Evolutionary conservation across 371 early-diverging fungal species (phyloP).

Genomic region (Nematocida minor): DNA sequence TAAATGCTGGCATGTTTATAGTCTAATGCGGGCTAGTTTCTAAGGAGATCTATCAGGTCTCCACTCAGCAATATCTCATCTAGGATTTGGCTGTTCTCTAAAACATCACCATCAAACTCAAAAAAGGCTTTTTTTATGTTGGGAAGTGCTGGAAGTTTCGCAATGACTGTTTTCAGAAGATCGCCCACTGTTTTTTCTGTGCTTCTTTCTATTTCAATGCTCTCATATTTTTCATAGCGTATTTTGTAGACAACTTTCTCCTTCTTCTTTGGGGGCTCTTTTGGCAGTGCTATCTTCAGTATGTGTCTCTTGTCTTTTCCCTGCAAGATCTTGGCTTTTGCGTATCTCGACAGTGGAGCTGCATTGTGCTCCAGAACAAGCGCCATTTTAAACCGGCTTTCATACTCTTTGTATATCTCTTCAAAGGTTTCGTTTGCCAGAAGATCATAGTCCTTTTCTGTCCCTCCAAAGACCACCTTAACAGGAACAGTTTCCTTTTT

Average conservation of each 20-base stretch:
- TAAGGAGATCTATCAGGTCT: slow-evolving; percentile 23
- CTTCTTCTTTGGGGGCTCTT: not conserved
- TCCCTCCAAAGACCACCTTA: slow-evolving; percentile 20
- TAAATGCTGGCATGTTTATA: too few species aligned
- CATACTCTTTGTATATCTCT: slow-evolving; percentile 11
- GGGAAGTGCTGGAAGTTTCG: not conserved
- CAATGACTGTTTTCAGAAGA: not conserved
- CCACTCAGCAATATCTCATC: not conserved
- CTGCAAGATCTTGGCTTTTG: not conserved
- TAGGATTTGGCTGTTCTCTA: not conserved
- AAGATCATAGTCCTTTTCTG: not conserved
- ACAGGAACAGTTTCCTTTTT: not conserved
- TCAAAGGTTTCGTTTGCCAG: not conserved
- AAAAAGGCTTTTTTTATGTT: not conserved
- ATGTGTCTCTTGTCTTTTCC: not conserved
- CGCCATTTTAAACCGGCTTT: slow-evolving; percentile 1
- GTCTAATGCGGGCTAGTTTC: not conserved
- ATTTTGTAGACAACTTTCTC: slow-evolving; percentile 5
- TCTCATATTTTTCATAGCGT: not conserved
- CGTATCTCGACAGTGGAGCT: not conserved
- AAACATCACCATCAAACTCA: slow-evolving; percentile 24
- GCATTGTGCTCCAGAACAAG: slow-evolving; percentile 10
- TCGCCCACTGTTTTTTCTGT: not conserved
- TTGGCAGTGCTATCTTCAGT: not conserved
- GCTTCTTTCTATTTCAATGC: not conserved